These are phyloP conservation scores for Trypanosoma avium DNA, from an alignment of 208 protist species.

Conservation along the genomic window DNA sequence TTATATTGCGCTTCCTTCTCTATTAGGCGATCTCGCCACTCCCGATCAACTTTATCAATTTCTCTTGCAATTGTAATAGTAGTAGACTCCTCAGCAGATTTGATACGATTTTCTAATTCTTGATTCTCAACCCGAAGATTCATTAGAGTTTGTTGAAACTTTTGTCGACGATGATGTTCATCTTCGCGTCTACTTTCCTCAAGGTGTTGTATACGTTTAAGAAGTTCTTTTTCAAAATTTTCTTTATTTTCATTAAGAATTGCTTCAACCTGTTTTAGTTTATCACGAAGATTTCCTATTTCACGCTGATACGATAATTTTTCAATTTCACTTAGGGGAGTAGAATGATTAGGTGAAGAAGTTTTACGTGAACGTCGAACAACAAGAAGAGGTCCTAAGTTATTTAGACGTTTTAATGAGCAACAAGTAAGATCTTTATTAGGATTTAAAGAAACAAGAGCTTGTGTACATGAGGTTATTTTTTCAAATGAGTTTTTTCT, in stretches of 20 bases:
- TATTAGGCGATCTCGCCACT: constrained; percentile 41
- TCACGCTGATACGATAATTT: constrained; percentile 33
- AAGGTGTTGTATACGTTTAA: constrained; percentile 26
- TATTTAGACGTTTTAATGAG: constrained; percentile 1
- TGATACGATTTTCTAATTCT: constrained; percentile 35
- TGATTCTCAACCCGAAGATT: constrained; percentile 48
- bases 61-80: background rate
- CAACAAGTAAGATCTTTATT: background rate
- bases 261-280: constrained; percentile 31
- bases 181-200: constrained; percentile 35
- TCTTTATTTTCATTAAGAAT: constrained; percentile 8
- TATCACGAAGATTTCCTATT: constrained; percentile 31
- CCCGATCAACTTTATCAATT: constrained; percentile 26
- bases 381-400: constrained; percentile 23
- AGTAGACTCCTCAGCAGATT: constrained; percentile 18
- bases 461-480: background rate
- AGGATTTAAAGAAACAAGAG: background rate
- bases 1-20: constrained; percentile 56
- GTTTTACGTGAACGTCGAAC: background rate
- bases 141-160: constrained; percentile 53
- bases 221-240: constrained; percentile 17
- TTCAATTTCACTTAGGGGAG: constrained; percentile 18
- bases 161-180: constrained; percentile 32
- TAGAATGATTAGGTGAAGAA: background rate
- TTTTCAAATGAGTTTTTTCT: background rate